Conservation (phyloP, 139 green algal species). For the Coccomyxa sp. region DNA sequence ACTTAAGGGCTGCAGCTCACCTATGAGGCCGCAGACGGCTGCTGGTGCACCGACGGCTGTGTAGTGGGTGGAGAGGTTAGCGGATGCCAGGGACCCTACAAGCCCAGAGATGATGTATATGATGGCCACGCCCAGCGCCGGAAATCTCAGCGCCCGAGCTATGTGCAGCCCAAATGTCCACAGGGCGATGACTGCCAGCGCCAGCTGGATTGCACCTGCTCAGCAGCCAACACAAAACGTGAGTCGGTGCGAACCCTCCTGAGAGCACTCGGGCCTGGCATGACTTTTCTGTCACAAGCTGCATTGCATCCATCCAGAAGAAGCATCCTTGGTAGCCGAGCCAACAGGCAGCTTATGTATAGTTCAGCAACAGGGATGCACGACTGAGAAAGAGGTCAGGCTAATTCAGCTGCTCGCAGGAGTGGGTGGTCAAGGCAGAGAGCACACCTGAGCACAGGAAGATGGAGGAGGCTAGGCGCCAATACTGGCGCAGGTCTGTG, state of each 20-base stretch:
- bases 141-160: conserved; percentile 13
- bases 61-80: conserved; percentile 38
- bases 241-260: neutral
- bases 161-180: conserved; percentile 47
- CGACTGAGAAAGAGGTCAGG: neutral
- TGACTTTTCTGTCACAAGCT: neutral
- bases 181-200: conserved; percentile 15
- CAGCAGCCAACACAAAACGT: too few species aligned
- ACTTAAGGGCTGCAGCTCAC: conserved; percentile 13
- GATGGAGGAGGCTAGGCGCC: conserved; percentile 37
- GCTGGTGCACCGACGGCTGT: conserved; percentile 33
- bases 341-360: neutral
- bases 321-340: neutral
- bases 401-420: neutral
- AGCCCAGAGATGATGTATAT: conserved; percentile 36
- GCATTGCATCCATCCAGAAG: neutral
- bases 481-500: conserved; percentile 30
- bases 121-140: conserved; percentile 10
- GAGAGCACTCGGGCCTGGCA: neutral
- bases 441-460: conserved; percentile 40
- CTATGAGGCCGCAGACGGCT: conserved; percentile 37
- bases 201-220: neutral
- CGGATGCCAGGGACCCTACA: conserved; percentile 26
- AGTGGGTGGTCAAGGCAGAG: neutral
- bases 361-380: neutral